Base-by-base conservation (phyloP, 129 eudicot genomes). In the Arctium minus region DNA sequence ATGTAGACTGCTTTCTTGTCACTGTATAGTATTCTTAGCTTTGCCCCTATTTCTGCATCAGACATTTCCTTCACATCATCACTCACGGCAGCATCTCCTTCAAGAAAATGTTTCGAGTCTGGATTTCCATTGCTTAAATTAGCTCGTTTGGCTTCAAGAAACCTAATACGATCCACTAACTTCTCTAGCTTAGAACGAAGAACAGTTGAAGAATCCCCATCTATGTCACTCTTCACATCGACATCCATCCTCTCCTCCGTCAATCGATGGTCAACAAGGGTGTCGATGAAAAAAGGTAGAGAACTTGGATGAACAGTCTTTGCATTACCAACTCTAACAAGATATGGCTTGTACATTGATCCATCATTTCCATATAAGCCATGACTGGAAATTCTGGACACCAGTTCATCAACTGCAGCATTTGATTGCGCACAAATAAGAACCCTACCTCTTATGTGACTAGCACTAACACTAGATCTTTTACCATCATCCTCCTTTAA, bases 391-490 rank as follows among this genome's bases (percentile, higher is more conserved):
- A 96, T 90, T 86, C 99, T 89, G 69, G 98, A 90, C 70, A 93
- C 94, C 68, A 96, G 75, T 87, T 96, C 99, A 93, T 96, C 99
- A 86, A 96, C 98, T 37, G 98, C 99, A 80, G 97, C 99, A 89
- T 96, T 96, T 77, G 99, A 96, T 78, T 96, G 99, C 29, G 99
- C 99, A 89, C 98, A 93, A 75, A 96, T 90, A 65, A 96, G 93
- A 80, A 93, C 89, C 82, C 99, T 87, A 56, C 97, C 92, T 82
- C 89, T 89, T 31, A 42, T 48, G 79, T 72, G 86, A 76, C 87
- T 73, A 67, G 79, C 88, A 38, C 70, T 44, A 48, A 83, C 67
- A 81, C 74, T 90, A 50, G 39, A 70, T 30, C 65, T 84, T 64
- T 84, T 89, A 79, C 30, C 88, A 35, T 67, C 88, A 68, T 85